phyloP scores from a whole-genome alignment of 2,329 filamentous ascomycete genomes.

The Fusarium musae region DNA sequence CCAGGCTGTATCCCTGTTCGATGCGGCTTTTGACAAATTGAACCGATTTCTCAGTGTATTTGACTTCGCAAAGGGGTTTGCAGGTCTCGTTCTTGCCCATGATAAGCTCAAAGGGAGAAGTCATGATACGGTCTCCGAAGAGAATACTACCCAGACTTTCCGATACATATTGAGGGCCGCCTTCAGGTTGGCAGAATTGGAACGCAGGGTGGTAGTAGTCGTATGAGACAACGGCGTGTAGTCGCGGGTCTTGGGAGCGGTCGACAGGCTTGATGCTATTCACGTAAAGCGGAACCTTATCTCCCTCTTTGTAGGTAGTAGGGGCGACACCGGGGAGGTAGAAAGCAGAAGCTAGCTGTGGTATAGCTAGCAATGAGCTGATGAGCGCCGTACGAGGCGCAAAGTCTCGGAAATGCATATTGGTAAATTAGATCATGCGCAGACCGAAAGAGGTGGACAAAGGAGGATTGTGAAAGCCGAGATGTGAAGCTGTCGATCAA shows the following conservation, averaged over 20 bases:
- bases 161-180: constrained; percentile 80
- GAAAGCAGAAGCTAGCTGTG: constrained; percentile 76
- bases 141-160: constrained; percentile 92
- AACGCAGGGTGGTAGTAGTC: constrained; percentile 94
- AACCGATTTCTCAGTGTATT: constrained; percentile 72
- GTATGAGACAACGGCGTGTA: constrained; percentile 94
- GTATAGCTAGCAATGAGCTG: constrained; percentile 60
- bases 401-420: constrained; percentile 60
- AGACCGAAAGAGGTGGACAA: constrained; percentile 4
- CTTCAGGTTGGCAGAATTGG: constrained; percentile 85
- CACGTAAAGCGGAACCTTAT: constrained; percentile 87
- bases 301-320: constrained; percentile 85
- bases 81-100: constrained; percentile 92
- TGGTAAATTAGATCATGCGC: constrained; percentile 45
- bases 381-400: constrained; percentile 61
- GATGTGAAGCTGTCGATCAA: constrained; percentile 16
- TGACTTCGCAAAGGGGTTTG: constrained; percentile 78
- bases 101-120: constrained; percentile 89
- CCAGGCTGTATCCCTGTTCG: constrained; percentile 86
- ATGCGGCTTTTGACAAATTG: constrained; percentile 87
- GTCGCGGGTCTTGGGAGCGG: constrained; percentile 78
- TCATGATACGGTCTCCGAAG: constrained; percentile 96
- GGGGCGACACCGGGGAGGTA: constrained; percentile 97
- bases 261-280: constrained; percentile 91
- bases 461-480: constrained; percentile 30